Evolutionary conservation across 331 rosid genomes (phyloP).

Genomic region (Prunus yedoensis): DNA sequence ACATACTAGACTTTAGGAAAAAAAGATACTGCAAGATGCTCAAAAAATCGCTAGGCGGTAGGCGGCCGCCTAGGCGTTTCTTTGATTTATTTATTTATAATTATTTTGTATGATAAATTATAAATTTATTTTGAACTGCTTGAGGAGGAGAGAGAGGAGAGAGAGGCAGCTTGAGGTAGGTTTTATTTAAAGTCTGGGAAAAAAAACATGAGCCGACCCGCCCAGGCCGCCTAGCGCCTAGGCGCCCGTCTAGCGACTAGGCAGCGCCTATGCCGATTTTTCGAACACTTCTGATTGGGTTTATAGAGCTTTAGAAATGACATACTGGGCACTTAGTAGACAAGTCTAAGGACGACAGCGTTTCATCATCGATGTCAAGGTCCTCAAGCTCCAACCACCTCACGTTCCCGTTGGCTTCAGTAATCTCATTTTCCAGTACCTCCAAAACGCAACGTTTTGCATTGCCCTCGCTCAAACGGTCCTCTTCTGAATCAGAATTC

Average conservation of each 20-base stretch:
- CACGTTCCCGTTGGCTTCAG: conserved; percentile 45
- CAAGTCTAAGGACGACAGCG: conserved; percentile 55
- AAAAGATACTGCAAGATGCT: neutral
- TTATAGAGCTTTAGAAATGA: neutral
- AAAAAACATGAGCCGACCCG: no score
- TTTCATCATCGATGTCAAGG: conserved; percentile 69
- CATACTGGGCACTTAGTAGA: conserved; percentile 65
- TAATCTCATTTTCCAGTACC: conserved; percentile 52
- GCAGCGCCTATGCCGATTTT: no score
- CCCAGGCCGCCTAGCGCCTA: no score
- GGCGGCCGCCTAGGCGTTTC: no score
- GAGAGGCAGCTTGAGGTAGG: no score
- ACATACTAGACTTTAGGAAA: neutral
- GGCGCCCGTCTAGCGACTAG: no score
- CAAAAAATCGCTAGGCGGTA: no score
- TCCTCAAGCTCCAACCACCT: conserved; percentile 94
- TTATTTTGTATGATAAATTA: no score
- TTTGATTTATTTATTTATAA: no score
- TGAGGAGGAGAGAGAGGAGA: no score
- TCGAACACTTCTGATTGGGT: neutral
- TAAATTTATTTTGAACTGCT: no score
- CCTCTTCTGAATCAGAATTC: conserved; percentile 44
- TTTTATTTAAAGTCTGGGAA: no score
- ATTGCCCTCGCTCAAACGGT: conserved; percentile 20
- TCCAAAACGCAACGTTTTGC: conserved; percentile 39